phyloP scores from a whole-genome alignment of 495 filamentous ascomycete species.

The Chaetomium cochliodes region DNA sequence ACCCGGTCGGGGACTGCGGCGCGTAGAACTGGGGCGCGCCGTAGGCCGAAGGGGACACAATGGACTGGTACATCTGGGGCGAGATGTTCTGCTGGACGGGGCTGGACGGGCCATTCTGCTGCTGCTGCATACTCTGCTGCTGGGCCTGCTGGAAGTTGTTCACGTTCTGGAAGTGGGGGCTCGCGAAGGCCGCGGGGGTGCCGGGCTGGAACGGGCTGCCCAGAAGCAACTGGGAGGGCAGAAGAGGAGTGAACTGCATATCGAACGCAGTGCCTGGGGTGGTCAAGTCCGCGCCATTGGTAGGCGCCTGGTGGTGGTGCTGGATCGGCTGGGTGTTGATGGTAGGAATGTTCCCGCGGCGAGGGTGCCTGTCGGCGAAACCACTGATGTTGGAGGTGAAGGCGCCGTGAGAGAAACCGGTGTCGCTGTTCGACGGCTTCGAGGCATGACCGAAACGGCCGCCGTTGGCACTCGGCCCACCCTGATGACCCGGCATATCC shows the following conservation, averaged over 20 bases:
- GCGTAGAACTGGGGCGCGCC: constrained; percentile 72
- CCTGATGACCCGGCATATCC: constrained; percentile 64
- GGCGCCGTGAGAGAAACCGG: constrained; percentile 87
- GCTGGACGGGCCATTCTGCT: constrained; percentile 53
- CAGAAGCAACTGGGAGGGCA: constrained; percentile 90
- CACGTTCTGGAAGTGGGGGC: constrained; percentile 85
- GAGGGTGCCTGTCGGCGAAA: constrained; percentile 79
- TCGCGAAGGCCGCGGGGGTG: constrained; percentile 83
- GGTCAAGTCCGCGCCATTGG: constrained; percentile 68
- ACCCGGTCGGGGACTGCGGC: constrained; percentile 82
- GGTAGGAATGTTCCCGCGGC: constrained; percentile 79
- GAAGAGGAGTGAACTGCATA: constrained; percentile 96
- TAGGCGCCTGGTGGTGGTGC: constrained; percentile 40
- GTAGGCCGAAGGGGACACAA: constrained; percentile 73
- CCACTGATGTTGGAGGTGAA: constrained; percentile 79
- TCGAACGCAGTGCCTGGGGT: constrained; percentile 87
- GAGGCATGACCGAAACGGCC: constrained; percentile 63
- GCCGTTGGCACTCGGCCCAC: constrained; percentile 54
- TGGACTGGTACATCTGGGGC: constrained; percentile 70
- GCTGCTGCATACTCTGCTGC: constrained; percentile 52
- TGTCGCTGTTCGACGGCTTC: constrained; percentile 75
- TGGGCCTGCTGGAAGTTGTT: constrained; percentile 71
- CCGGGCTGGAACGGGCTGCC: constrained; percentile 97
- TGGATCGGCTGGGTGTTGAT: constrained; percentile 77
- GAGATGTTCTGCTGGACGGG: constrained; percentile 58